phyloP scores from a whole-genome alignment of 2,329 filamentous ascomycete species.

The Pestalotiopsis sp. region DNA sequence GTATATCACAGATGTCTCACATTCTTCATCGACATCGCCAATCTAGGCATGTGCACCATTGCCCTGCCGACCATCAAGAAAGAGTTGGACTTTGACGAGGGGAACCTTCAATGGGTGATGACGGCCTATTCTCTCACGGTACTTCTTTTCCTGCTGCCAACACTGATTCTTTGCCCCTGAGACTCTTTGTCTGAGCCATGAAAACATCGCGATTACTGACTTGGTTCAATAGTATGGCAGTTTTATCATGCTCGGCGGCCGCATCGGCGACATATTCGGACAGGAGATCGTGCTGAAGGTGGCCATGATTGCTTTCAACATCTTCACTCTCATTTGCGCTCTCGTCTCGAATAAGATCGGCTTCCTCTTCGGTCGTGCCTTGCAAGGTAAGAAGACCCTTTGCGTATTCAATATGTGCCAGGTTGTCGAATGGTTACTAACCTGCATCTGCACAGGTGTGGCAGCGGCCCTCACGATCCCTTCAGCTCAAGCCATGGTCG shows the following conservation, averaged over 20 bases:
- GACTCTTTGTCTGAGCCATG: not conserved
- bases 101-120: not conserved
- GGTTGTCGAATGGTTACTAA: not conserved
- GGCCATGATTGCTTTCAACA: not conserved
- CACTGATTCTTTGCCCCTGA: not conserved
- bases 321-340: not conserved
- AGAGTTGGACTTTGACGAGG: not conserved
- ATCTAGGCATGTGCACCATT: not conserved
- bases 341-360: not conserved
- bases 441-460: not conserved
- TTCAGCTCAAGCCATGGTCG: conserved; percentile 1
- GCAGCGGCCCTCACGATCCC: not conserved
- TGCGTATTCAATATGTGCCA: not conserved
- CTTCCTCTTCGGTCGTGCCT: not conserved
- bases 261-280: not conserved
- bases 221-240: not conserved
- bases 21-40: not conserved
- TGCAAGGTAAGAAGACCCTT: not conserved
- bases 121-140: not conserved
- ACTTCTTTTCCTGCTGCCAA: not conserved
- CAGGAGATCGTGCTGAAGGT: not conserved
- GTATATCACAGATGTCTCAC: not conserved
- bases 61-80: not conserved
- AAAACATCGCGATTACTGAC: too few species aligned
- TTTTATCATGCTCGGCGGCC: not conserved